Percentiles rank a stretch among this genome's conserved stretches.
phyloP scores from a whole-genome alignment of 2,329 filamentous ascomycete genomes.

The Coniella lustricola region DNA sequence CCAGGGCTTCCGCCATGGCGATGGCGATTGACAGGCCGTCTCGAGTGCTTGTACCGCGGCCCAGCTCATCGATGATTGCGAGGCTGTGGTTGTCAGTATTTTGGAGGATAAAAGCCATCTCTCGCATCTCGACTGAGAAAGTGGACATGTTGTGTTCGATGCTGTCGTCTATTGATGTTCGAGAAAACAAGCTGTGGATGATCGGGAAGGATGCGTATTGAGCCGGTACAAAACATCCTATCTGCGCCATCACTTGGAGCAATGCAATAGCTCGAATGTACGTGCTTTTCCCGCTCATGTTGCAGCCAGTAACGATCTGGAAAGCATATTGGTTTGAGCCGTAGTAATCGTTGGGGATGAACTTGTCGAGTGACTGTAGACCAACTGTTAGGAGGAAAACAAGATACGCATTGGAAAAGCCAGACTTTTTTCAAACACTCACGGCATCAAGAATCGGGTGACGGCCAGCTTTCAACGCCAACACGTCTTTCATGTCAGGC shows the following conservation, averaged over 20 bases:
- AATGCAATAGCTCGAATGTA: conserved; percentile 84
- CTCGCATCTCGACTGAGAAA: conserved; percentile 91
- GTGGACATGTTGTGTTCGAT: conserved; percentile 89
- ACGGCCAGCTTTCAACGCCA: conserved; percentile 59
- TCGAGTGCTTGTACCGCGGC: conserved; percentile 78
- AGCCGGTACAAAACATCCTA: conserved; percentile 85
- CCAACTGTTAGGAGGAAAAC: conserved; percentile 71
- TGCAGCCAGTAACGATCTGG: conserved; percentile 90
- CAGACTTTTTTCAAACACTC: not conserved
- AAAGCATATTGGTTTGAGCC: conserved; percentile 74
- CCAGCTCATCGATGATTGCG: conserved; percentile 85
- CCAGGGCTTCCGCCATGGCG: conserved; percentile 79
- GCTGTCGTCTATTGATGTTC: conserved; percentile 79
- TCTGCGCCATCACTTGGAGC: conserved; percentile 86
- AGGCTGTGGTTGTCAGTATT: conserved; percentile 74
- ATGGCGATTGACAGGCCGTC: conserved; percentile 88
- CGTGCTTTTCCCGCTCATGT: conserved; percentile 97
- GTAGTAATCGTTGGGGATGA: conserved; percentile 86
- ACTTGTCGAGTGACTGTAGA: conserved; percentile 43
- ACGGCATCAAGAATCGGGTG: conserved; percentile 66
- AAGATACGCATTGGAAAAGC: not conserved
- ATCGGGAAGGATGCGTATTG: conserved; percentile 76
- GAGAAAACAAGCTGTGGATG: conserved; percentile 75
- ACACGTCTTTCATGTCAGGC: conserved; percentile 54
- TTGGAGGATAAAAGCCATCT: conserved; percentile 85